These are phyloP conservation scores for Magnaporthiopsis incrustans DNA, from an alignment of 2,329 filamentous ascomycete genomes.

Conservation along the genomic window DNA sequence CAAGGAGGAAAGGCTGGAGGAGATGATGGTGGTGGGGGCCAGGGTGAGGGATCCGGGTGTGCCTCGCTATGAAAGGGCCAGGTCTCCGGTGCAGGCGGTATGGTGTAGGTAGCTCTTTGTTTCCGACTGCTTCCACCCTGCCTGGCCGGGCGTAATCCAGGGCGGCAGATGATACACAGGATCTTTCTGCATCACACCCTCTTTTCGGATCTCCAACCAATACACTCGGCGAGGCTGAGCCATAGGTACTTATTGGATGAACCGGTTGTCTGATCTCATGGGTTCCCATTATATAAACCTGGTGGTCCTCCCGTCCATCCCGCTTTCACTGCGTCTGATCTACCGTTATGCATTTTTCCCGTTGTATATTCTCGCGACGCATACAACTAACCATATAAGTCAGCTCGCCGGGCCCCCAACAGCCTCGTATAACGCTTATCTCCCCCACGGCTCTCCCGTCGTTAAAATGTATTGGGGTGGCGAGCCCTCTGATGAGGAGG, in stretches of 20 bases:
- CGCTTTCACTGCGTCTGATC: too few relatives aligned
- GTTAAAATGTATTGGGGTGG: slow-evolving; percentile 41
- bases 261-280: not conserved
- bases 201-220: not conserved
- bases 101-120: not conserved
- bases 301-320: not conserved
- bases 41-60: not conserved
- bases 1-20: not conserved
- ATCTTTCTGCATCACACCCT: not conserved
- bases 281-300: not conserved
- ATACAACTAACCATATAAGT: not conserved
- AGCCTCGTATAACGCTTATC: not conserved
- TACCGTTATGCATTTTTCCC: not conserved
- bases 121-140: not conserved
- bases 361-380: not conserved
- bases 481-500: slow-evolving; percentile 37
- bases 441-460: too few relatives aligned
- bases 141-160: not conserved
- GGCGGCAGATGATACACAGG: too few relatives aligned
- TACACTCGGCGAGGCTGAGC: too few relatives aligned
- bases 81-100: not conserved
- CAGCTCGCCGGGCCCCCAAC: too few relatives aligned
- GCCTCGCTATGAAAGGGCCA: not conserved
- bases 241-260: not conserved
- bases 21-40: not conserved